Percentiles rank a stretch among this genome's conserved stretches.
These are phyloP conservation scores for Mollisiaceae sp. DNA, from an alignment of 2,329 filamentous ascomycete genomes.

Conservation along the genomic window DNA sequence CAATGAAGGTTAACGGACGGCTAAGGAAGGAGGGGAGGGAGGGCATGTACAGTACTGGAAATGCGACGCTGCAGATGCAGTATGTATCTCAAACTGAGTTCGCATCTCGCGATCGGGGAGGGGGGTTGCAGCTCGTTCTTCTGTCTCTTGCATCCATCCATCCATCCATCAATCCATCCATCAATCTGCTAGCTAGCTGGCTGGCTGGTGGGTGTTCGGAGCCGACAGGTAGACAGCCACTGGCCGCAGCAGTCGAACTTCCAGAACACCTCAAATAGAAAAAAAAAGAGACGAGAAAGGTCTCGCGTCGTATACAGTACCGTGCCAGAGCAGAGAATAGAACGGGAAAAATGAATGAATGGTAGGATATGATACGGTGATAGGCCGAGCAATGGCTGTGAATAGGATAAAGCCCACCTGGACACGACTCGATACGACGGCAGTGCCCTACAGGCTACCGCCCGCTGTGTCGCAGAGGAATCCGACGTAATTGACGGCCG, in stretches of 20 bases:
- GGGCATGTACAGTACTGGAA: no score
- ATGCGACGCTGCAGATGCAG: no score
- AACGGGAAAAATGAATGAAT: background rate
- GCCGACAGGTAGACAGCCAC: no score
- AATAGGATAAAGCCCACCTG: background rate
- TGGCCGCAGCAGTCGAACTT: no score
- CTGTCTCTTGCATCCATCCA: no score
- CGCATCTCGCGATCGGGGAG: background rate
- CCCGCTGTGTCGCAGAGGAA: background rate
- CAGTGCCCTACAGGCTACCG: slow-evolving; percentile 3
- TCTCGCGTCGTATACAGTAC: background rate
- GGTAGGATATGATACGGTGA: background rate
- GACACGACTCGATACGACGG: background rate
- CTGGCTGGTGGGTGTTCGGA: no score
- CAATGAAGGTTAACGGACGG: no score
- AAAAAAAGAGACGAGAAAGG: no score
- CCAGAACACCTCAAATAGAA: background rate
- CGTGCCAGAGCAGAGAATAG: background rate
- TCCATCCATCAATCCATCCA: no score
- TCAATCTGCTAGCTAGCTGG: no score
- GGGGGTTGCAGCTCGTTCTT: background rate
- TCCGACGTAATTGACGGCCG: background rate
- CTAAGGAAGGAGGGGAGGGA: no score
- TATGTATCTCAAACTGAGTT: background rate
- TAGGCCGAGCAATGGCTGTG: background rate